A percentile compares a stretch with the other conserved stretches of the same genome.
Conservation (phyloP, 352 stramenopile species). For the Thalassiosira allenii region DNA sequence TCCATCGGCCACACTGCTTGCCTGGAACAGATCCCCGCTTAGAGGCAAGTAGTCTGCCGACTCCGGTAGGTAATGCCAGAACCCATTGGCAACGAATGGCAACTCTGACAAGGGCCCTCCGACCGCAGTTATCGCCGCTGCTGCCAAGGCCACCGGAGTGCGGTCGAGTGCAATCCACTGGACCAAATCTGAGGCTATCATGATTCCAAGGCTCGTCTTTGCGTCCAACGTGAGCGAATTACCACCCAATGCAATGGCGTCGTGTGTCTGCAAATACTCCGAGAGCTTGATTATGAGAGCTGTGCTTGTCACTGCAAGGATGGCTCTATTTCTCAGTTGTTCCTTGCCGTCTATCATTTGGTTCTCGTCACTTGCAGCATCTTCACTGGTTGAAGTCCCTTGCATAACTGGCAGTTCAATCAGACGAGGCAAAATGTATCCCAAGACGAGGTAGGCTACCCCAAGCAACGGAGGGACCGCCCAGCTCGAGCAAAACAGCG, state of each 20-base stretch:
- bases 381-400: not conserved
- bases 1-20: constrained; percentile 11
- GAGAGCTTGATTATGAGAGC: constrained; percentile 84
- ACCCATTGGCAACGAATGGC: constrained; percentile 75
- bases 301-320: constrained; percentile 74
- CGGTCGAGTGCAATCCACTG: constrained; percentile 78
- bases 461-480: constrained; percentile 79
- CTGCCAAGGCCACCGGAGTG: constrained; percentile 62
- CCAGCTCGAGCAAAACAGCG: constrained; percentile 74
- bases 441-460: constrained; percentile 83
- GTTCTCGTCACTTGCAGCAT: not conserved
- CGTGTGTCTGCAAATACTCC: constrained; percentile 70
- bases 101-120: constrained; percentile 78
- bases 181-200: constrained; percentile 56
- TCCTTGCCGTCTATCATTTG: constrained; percentile 10
- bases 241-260: constrained; percentile 17
- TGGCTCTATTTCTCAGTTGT: constrained; percentile 58
- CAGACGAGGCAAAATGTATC: constrained; percentile 75
- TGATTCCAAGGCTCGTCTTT: constrained; percentile 54
- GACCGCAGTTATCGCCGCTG: constrained; percentile 68
- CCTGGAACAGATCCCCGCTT: constrained; percentile 31
- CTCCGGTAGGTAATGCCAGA: constrained; percentile 76
- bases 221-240: constrained; percentile 26
- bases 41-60: constrained; percentile 77
- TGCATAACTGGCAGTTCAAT: constrained; percentile 35